Conservation (phyloP, 345 rosid genomes). For the Corchorus capsularis region DNA sequence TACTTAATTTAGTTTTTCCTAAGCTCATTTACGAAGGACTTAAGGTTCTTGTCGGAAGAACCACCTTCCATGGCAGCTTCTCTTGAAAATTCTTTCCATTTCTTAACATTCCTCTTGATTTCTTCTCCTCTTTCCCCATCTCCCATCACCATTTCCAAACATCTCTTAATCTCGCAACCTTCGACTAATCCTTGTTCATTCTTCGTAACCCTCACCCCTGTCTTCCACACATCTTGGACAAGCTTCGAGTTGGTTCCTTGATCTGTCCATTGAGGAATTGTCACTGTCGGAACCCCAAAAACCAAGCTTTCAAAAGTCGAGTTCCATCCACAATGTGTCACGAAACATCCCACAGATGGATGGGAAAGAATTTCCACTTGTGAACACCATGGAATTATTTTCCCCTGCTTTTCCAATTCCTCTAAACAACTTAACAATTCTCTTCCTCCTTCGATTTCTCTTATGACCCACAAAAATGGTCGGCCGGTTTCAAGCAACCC, state of each 20-base stretch:
- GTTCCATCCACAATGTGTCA: conserved; percentile 77
- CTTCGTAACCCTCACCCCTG: background rate
- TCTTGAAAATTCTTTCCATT: conserved; percentile 57
- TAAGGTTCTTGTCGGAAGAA: background rate
- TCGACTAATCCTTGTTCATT: background rate
- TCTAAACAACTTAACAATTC: conserved; percentile 29
- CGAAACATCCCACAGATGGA: conserved; percentile 57
- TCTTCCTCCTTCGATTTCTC: conserved; percentile 27
- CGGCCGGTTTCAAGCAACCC: conserved; percentile 36
- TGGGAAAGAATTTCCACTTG: conserved; percentile 62
- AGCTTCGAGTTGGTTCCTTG: background rate
- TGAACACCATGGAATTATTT: conserved; percentile 62
- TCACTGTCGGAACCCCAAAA: conserved; percentile 50
- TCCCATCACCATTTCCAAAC: conserved; percentile 35
- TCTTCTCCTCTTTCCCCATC: conserved; percentile 28
- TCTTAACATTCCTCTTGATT: conserved; percentile 41
- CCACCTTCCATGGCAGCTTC: conserved; percentile 51
- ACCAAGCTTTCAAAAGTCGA: conserved; percentile 60
- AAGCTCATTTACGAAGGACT: background rate
- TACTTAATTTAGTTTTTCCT: background rate
- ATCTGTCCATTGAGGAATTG: background rate
- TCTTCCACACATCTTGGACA: background rate
- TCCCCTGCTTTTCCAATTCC: conserved; percentile 50
- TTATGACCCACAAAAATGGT: conserved; percentile 63
- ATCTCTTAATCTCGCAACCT: background rate